These are phyloP conservation scores for Bipolaris gigantea DNA, from an alignment of 2,329 filamentous ascomycete genomes.

Conservation along the genomic window DNA sequence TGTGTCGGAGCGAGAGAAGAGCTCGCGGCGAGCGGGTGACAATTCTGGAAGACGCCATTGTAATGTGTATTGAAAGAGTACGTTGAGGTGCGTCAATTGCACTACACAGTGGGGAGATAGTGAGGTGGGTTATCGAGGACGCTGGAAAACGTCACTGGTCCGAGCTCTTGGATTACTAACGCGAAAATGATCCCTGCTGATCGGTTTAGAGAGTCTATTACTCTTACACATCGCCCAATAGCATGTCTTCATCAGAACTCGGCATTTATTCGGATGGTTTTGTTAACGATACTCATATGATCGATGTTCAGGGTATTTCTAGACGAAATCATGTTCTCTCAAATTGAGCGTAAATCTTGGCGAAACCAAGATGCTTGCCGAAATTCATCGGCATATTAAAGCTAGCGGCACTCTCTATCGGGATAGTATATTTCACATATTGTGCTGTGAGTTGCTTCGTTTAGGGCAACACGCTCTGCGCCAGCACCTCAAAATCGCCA, in stretches of 20 bases:
- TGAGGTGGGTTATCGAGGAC: conserved; percentile 23
- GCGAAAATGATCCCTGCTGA: conserved; percentile 13
- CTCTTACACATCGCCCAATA: conserved; percentile 13
- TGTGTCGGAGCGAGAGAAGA: conserved; percentile 37
- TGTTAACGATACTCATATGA: too few relatives aligned
- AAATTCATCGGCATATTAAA: too few relatives aligned
- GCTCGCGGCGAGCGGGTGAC: conserved; percentile 51
- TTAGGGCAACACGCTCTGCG: too few relatives aligned
- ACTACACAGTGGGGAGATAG: conserved; percentile 6
- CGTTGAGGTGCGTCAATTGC: conserved; percentile 19
- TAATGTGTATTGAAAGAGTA: conserved; percentile 8
- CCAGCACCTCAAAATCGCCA: too few relatives aligned
- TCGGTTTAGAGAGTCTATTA: conserved; percentile 23
- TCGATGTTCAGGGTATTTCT: neutral
- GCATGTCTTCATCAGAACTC: neutral
- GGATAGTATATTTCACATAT: too few relatives aligned
- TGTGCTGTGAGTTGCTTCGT: too few relatives aligned
- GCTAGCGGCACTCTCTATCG: too few relatives aligned
- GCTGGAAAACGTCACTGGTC: conserved; percentile 28
- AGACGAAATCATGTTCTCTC: too few relatives aligned
- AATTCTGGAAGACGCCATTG: conserved; percentile 53
- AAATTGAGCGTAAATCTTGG: too few relatives aligned
- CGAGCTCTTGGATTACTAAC: conserved; percentile 23
- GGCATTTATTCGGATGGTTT: neutral
- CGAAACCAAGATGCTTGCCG: too few relatives aligned